phyloP scores from a whole-genome alignment of 768 basidiomycete species.

The Sarcodon sp. region DNA sequence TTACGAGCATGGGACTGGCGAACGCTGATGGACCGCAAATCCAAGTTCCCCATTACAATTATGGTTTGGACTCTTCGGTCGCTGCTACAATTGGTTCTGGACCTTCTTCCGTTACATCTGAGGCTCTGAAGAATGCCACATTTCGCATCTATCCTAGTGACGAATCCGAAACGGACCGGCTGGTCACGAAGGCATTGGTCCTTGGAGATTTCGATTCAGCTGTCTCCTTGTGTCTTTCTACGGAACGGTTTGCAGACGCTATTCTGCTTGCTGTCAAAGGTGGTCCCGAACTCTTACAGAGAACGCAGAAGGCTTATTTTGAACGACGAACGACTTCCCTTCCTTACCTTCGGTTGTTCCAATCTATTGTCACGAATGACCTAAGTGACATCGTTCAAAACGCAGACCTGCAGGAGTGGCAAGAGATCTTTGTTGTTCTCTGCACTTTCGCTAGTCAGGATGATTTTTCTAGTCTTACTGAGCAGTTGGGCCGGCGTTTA shows the following conservation, averaged over 20 bases:
- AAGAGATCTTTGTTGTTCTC: constrained; percentile 90
- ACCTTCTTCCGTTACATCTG: constrained; percentile 70
- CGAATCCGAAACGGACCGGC: constrained; percentile 76
- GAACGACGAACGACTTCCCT: constrained; percentile 60
- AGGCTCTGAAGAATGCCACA: constrained; percentile 60
- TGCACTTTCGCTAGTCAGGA: constrained; percentile 85
- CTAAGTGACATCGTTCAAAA: constrained; percentile 92
- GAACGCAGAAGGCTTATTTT: constrained; percentile 91
- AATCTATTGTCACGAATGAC: constrained; percentile 87
- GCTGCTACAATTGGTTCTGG: constrained; percentile 93
- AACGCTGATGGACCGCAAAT: constrained; percentile 31
- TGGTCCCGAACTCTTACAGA: constrained; percentile 73
- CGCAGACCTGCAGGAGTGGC: constrained; percentile 90
- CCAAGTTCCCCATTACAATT: constrained; percentile 67
- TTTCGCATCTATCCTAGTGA: constrained; percentile 87
- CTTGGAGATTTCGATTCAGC: constrained; percentile 93
- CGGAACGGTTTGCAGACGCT: constrained; percentile 88
- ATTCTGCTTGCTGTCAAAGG: constrained; percentile 89
- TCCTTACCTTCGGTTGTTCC: constrained; percentile 89
- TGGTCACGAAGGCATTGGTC: constrained; percentile 88
- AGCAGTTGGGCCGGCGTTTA: constrained; percentile 83
- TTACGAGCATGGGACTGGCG: constrained; percentile 58
- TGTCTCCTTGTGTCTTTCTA: constrained; percentile 81
- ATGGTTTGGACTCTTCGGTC: constrained; percentile 77
- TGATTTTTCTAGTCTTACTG: constrained; percentile 79